Base-by-base conservation (phyloP, 371 early-diverging fungal species). In the Saksenaea vasiformis region DNA sequence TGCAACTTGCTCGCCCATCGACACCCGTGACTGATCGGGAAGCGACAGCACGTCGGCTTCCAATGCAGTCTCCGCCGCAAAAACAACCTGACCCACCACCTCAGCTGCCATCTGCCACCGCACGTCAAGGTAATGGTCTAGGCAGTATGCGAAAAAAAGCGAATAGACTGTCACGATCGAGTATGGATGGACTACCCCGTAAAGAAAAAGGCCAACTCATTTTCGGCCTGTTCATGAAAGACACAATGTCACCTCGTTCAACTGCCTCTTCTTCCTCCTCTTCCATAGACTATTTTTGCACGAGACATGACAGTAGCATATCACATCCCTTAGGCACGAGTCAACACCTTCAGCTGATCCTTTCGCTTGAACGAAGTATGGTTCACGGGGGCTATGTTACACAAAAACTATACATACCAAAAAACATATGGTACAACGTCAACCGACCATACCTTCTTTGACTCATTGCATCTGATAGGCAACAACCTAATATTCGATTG, bases 401-500 rank as follows among this genome's bases (percentile, higher is more conserved):
- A 22, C 75, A 71, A 28, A 67, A 71, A 19, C 67, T 88, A n/a
- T 82, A 78, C 73, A 79, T 88, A 63, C 88, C 88, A 60, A 77
- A 80, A 62, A 79, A 79, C 47, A 60, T 88, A 58, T 88, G 88
- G 88, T 72, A 26, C 31, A n/a, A 31, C 31, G 7, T 31, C 31
- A 31, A 31, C 31, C 7, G 31, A 31, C 31, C 31, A 4, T 27
- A 15, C 9, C 22, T 10, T 27, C 3, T 5, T 37, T 22, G 0
- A 15, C 35, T 8, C 24, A 58, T 31, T 57, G 37, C 37, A 36
- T 56, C 19, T 34, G 27, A 15, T 63, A 75, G 76, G 77, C 65
- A 65, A 39, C 86, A 85, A 64, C 68, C 79, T 5, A 80, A 76
- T 53, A 77, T 83, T 5, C 77, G 78, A 37, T 65, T 85, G 28